Conservation (phyloP, 202 grass and related monocot genomes). For the Cymbopogon flexuosus region DNA sequence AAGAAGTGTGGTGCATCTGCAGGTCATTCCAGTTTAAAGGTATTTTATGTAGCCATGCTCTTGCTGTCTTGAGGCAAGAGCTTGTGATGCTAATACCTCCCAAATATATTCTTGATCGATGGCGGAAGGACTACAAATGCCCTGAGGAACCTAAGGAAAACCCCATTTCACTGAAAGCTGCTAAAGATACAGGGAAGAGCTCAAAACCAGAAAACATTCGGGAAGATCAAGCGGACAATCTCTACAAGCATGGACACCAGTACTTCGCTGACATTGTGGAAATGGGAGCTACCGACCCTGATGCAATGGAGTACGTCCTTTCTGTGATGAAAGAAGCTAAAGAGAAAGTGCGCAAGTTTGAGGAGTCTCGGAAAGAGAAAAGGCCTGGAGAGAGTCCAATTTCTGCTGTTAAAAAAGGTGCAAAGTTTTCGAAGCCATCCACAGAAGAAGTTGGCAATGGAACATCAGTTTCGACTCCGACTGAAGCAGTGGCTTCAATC, state of each 20-base stretch:
- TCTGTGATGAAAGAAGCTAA: slow-evolving; percentile 85
- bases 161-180: slow-evolving; percentile 20
- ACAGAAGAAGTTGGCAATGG: slow-evolving; percentile 23
- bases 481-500: slow-evolving; percentile 17
- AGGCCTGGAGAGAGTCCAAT: slow-evolving; percentile 39
- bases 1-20: slow-evolving; percentile 90
- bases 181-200: slow-evolving; percentile 32
- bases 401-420: slow-evolving; percentile 45
- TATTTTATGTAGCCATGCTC: slow-evolving; percentile 88
- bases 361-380: slow-evolving; percentile 61
- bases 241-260: slow-evolving; percentile 78
- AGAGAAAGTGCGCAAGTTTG: slow-evolving; percentile 69
- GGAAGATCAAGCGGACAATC: slow-evolving; percentile 56
- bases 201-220: slow-evolving; percentile 30
- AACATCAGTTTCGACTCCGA: slow-evolving; percentile 9
- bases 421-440: slow-evolving; percentile 25
- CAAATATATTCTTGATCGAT: slow-evolving; percentile 82
- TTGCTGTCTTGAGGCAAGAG: slow-evolving; percentile 74
- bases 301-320: slow-evolving; percentile 75
- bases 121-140: slow-evolving; percentile 94
- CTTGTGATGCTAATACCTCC: slow-evolving; percentile 82
- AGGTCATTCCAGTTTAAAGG: slow-evolving; percentile 90
- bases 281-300: slow-evolving; percentile 76
- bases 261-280: slow-evolving; percentile 89
- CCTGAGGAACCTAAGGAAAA: slow-evolving; percentile 53